Conservation (phyloP, 2,329 filamentous ascomycete genomes). For the Colletotrichum endophyticum region DNA sequence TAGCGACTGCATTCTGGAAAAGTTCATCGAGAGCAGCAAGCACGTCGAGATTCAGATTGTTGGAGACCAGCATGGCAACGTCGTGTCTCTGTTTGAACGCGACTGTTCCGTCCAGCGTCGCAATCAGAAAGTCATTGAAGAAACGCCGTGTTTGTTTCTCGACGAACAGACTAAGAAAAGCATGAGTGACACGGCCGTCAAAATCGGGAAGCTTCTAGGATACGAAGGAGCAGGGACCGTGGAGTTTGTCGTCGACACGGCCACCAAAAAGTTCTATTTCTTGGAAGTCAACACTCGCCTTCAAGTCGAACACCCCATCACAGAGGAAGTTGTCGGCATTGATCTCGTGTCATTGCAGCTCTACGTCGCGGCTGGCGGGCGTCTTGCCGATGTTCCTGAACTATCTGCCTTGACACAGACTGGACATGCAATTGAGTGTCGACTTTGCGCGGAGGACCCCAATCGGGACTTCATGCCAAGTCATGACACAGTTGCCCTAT, state of each 20-base stretch:
- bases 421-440: neutral
- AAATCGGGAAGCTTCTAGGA: slow-evolving; percentile 26
- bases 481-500: neutral
- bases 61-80: slow-evolving; percentile 41
- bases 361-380: neutral
- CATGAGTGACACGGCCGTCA: neutral
- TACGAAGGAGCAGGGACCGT: slow-evolving; percentile 44
- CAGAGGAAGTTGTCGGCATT: neutral
- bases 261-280: slow-evolving; percentile 36
- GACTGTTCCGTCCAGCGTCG: slow-evolving; percentile 51
- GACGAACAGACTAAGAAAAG: slow-evolving; percentile 36
- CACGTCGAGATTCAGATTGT: slow-evolving; percentile 52
- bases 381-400: neutral
- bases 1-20: slow-evolving; percentile 55
- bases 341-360: neutral
- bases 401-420: neutral
- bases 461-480: neutral
- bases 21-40: slow-evolving; percentile 57
- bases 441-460: neutral
- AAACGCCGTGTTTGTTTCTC: slow-evolving; percentile 30
- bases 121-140: slow-evolving; percentile 50
- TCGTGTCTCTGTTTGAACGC: slow-evolving; percentile 40
- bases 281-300: slow-evolving; percentile 59
- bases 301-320: slow-evolving; percentile 75
- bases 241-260: slow-evolving; percentile 41